phyloP scores from a whole-genome alignment of 305 asterid species.

The Fraxinus paxiana region DNA sequence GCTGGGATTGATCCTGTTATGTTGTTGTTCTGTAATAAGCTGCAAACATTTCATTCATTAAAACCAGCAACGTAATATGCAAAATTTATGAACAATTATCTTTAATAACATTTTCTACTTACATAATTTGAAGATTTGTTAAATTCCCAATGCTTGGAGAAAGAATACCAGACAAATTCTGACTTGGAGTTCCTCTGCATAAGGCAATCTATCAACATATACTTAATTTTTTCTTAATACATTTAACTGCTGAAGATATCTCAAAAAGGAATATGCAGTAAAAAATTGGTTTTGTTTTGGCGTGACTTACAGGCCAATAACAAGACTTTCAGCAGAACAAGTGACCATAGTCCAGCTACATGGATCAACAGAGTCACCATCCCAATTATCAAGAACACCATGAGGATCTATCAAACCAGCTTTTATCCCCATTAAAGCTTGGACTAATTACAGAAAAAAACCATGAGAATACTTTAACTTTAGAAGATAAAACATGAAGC shows the following conservation, averaged over 20 bases:
- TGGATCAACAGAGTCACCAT: conserved; percentile 91
- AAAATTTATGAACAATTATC: background rate
- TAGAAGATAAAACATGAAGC: background rate
- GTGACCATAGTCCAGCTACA: conserved; percentile 99
- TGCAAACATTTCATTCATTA: conserved; percentile 27
- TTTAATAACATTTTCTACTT: conserved; percentile 25
- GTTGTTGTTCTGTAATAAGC: conserved; percentile 81
- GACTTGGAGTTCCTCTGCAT: conserved; percentile 88
- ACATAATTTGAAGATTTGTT: conserved; percentile 83
- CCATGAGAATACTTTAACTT: background rate
- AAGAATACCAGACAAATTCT: conserved; percentile 67
- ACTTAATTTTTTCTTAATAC: background rate
- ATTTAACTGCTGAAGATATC: background rate
- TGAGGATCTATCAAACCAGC: conserved; percentile 72
- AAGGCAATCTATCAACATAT: conserved; percentile 32
- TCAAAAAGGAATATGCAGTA: background rate
- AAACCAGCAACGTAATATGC: conserved; percentile 9
- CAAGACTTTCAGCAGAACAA: conserved; percentile 73
- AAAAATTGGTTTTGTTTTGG: background rate
- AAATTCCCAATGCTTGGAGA: conserved; percentile 86
- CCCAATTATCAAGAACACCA: conserved; percentile 95
- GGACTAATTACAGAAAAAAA: conserved; percentile 39
- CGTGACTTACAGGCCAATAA: conserved; percentile 74
- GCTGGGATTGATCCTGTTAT: conserved; percentile 69
- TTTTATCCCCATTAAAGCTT: conserved; percentile 85